Base-by-base conservation (phyloP, 805 yeast genomes). In the Hanseniaspora mollemarum region DNA sequence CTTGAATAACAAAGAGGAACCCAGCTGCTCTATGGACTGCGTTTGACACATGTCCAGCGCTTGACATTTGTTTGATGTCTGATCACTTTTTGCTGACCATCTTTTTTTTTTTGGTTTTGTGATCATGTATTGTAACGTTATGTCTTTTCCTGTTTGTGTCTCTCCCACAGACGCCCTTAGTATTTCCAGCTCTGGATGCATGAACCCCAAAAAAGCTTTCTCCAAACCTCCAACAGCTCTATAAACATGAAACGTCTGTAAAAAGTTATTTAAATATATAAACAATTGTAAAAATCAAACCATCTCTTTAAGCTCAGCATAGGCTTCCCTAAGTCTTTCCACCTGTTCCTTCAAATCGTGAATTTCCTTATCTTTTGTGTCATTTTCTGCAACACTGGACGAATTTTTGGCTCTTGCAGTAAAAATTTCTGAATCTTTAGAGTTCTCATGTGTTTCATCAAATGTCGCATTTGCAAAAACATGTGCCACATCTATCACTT, bases 261-360 rank as follows among this genome's bases (percentile, higher is more conserved):
- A 10, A 13, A 13, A 32, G 6, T 12, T 13, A 13, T 32, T 10
- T 16, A 35, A 18, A 35, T 35, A 35, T 19, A 35, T 35, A 38
- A 38, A 8, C 9, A 24, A 5, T 22, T 6, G n/a, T n/a, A n/a
- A n/a, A n/a, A 26, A 28, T n/a, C 33, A 41, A 22, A 49, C 43
- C 66, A 76, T 73, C 25, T 67, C 64, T 61, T 80, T 73, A 54
- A 82, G 63, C 28, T 78, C 79, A 12, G 68, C 65, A 64, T 82
- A 81, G 1, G 83, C 85, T 16, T 68, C 64, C 0, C 80, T 73
- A n/a, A 80, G 64, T 54, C 70, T 71, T 13, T 64, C 64, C 19
- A 81, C 61, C 54, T 78, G 73, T 19, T 60, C 66, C 59, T 73
- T 71, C 48, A 77, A 58, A 19, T 66, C 71, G 1, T 58, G 56